Conservation (phyloP, 148 eudicot genomes). For the Rhododendron simsii region DNA sequence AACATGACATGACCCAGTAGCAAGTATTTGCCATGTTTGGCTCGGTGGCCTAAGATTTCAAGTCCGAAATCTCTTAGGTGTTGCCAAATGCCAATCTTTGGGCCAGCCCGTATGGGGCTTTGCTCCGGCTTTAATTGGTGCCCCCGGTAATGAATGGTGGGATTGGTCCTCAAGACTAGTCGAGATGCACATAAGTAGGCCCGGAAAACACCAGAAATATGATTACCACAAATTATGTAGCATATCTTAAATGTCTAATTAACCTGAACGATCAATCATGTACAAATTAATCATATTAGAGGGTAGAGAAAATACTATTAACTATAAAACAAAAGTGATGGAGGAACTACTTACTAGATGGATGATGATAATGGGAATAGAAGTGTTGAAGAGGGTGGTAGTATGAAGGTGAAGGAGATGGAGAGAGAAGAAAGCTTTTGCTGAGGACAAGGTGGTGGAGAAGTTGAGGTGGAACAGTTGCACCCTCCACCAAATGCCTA, state of each 20-base stretch:
- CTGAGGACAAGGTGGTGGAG: constrained; percentile 45
- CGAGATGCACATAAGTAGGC: too few species aligned
- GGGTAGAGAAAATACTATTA: too few species aligned
- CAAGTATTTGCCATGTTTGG: too few species aligned
- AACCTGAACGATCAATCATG: neutral
- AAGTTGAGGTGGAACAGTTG: constrained; percentile 68
- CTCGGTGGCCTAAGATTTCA: too few species aligned
- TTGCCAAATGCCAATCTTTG: too few species aligned
- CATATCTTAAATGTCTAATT: neutral
- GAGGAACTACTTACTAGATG: neutral
- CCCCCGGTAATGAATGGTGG: too few species aligned
- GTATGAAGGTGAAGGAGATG: constrained; percentile 17
- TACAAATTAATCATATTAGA: too few species aligned
- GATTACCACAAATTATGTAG: neutral
- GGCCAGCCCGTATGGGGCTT: too few species aligned
- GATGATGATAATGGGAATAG: constrained; percentile 35
- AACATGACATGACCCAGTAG: too few species aligned
- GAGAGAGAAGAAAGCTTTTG: constrained; percentile 41
- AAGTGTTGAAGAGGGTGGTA: constrained; percentile 14
- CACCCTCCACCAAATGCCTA: constrained; percentile 73
- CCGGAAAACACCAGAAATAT: too few species aligned
- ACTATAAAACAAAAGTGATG: neutral
- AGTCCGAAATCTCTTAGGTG: too few species aligned
- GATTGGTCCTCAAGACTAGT: neutral
- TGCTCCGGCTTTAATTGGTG: too few species aligned